phyloP scores from a whole-genome alignment of 306 rosid genomes.

The Heteromeles arbutifolia region DNA sequence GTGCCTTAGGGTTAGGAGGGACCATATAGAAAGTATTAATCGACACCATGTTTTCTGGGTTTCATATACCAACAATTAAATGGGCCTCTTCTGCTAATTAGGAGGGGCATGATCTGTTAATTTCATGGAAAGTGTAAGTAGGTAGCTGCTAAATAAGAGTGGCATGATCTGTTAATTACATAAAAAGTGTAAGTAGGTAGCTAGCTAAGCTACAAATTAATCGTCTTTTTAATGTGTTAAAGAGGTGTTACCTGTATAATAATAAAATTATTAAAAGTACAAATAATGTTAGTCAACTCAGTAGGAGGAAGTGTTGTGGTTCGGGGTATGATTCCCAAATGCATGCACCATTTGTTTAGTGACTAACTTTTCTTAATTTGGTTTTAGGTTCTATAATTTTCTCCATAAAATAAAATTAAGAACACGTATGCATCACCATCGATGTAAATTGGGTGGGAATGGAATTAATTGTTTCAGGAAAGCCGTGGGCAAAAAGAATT shows the following conservation, averaged over 20 bases:
- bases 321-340: neutral
- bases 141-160: neutral
- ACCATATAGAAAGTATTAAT: neutral
- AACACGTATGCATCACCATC: constrained; percentile 12
- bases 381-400: constrained; percentile 10
- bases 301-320: neutral
- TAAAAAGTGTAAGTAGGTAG: neutral
- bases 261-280: neutral
- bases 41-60: neutral
- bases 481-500: constrained; percentile 46
- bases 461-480: constrained; percentile 24
- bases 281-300: constrained; percentile 11
- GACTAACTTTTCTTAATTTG: constrained; percentile 6
- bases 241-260: neutral
- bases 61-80: neutral
- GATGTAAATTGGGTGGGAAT: constrained; percentile 22
- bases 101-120: neutral
- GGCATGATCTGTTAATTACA: neutral
- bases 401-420: constrained; percentile 1
- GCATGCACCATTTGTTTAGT: neutral
- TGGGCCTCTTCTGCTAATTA: neutral
- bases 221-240: neutral
- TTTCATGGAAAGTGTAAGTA: neutral
- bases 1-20: neutral
- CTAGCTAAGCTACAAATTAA: neutral